Evolutionary conservation across 1,139 yeast species (phyloP).

Genomic region (Pichia sp.): DNA sequence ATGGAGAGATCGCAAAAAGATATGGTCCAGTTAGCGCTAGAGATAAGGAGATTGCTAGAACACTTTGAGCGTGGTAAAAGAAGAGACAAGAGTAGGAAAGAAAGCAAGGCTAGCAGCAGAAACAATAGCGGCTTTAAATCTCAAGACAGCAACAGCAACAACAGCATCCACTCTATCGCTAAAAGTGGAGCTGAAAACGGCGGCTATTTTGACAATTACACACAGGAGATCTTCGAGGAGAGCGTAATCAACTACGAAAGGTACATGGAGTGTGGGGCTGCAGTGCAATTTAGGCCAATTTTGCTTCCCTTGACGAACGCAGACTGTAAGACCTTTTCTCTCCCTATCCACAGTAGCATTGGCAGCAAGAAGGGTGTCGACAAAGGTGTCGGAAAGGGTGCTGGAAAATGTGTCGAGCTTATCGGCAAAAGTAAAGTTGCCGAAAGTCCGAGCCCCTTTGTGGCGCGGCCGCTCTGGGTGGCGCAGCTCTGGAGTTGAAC

Average conservation of each 20-base stretch:
- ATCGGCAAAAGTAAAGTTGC: neutral
- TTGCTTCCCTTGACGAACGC: neutral
- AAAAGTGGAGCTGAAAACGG: neutral
- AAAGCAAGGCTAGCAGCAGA: too few relatives aligned
- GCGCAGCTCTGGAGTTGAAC: neutral
- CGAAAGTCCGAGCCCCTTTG: neutral
- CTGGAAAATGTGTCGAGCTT: too few relatives aligned
- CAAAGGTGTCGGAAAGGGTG: too few relatives aligned
- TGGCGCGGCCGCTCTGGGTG: neutral
- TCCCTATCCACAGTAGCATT: neutral
- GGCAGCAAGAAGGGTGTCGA: neutral
- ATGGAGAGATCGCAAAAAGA: conserved; percentile 7
- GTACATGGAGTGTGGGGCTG: conserved; percentile 2
- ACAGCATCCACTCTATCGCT: too few relatives aligned
- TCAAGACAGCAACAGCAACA: too few relatives aligned
- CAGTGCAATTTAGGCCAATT: neutral
- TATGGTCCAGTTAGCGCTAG: conserved; percentile 4
- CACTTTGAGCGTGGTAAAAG: neutral
- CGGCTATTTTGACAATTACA: neutral
- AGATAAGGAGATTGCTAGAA: conserved; percentile 1
- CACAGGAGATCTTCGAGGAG: neutral
- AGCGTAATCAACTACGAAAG: neutral
- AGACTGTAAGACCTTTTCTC: neutral
- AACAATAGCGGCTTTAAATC: too few relatives aligned
- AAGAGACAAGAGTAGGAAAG: neutral